Conservation (phyloP, 208 protist species). For the Balamuthia mandrillaris region DNA sequence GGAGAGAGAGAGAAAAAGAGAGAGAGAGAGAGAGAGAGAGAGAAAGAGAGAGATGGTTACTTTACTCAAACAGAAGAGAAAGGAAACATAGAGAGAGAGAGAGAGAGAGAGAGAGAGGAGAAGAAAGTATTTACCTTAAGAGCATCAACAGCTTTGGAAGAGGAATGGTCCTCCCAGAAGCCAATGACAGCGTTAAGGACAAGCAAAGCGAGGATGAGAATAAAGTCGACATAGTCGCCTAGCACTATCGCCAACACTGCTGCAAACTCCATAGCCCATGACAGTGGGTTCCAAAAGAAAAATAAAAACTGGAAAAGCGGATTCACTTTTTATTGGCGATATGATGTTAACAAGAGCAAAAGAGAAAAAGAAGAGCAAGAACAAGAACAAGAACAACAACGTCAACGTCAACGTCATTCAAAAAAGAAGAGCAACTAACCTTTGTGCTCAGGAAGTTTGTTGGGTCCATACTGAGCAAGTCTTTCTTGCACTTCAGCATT, state of each 20-base stretch:
- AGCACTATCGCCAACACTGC: conserved; percentile 65
- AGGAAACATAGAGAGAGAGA: too few species aligned
- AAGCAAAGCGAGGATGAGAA: conserved; percentile 62
- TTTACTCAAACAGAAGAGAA: too few species aligned
- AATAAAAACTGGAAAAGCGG: conserved; percentile 37
- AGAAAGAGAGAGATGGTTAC: too few species aligned
- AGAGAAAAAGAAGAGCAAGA: too few species aligned
- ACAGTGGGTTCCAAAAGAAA: conserved; percentile 63
- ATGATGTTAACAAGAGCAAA: too few species aligned
- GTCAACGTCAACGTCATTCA: too few species aligned
- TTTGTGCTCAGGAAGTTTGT: conserved; percentile 58
- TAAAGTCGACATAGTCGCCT: conserved; percentile 68
- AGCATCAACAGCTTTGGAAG: conserved; percentile 85
- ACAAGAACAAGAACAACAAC: too few species aligned
- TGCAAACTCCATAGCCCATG: conserved; percentile 70
- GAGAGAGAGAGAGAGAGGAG: too few species aligned
- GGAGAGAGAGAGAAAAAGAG: too few species aligned
- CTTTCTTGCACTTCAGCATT: not conserved
- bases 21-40: too few species aligned
- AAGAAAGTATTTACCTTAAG: too few species aligned
- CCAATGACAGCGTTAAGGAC: conserved; percentile 71
- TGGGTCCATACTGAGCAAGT: conserved; percentile 47
- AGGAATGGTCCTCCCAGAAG: conserved; percentile 89
- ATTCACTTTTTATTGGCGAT: conserved; percentile 36
- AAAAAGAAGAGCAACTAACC: too few species aligned